Evolutionary conservation across 352 stramenopile genomes (phyloP).

Genomic region (Globisporangium nunn): DNA sequence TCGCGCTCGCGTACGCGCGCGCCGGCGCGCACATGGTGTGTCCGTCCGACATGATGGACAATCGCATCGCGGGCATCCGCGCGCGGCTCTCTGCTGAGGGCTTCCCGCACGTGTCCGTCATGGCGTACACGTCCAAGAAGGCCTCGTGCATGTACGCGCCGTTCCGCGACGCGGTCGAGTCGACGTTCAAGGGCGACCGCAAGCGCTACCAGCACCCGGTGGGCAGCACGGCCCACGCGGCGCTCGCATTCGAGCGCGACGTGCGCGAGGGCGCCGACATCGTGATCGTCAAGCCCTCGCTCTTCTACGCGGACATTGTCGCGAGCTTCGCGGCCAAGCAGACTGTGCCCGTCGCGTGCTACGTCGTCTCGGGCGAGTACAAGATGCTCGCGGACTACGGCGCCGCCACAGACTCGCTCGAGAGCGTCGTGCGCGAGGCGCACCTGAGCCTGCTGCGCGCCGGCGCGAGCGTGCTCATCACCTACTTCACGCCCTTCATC

Average conservation of each 20-base stretch:
- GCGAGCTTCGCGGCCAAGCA: constrained; percentile 88
- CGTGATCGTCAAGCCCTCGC: constrained; percentile 98
- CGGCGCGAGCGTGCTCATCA: constrained; percentile 97
- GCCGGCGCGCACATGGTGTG: constrained; percentile 97
- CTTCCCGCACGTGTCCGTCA: constrained; percentile 97
- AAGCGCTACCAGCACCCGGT: constrained; percentile 97
- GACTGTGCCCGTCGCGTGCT: constrained; percentile 94
- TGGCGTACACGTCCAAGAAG: constrained; percentile 99
- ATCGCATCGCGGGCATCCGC: constrained; percentile 94
- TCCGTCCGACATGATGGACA: constrained; percentile 97
- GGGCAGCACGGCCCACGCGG: constrained; percentile 75
- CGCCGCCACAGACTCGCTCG: constrained; percentile 70
- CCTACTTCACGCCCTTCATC: constrained; percentile 94
- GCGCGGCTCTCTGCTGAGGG: constrained; percentile 92
- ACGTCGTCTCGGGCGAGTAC: constrained; percentile 99
- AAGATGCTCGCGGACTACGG: constrained; percentile 98
- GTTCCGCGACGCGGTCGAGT: constrained; percentile 97
- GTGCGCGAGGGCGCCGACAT: constrained; percentile 94
- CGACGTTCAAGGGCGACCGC: constrained; percentile 89
- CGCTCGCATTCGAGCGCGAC: constrained; percentile 74
- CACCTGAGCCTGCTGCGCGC: constrained; percentile 84
- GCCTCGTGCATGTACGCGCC: constrained; percentile 94
- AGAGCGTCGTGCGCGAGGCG: constrained; percentile 79
- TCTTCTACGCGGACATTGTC: constrained; percentile 99
- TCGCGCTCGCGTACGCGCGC: constrained; percentile 93